phyloP scores from a whole-genome alignment of 75 land plant species.

The Pseudotsuga menziesii region DNA sequence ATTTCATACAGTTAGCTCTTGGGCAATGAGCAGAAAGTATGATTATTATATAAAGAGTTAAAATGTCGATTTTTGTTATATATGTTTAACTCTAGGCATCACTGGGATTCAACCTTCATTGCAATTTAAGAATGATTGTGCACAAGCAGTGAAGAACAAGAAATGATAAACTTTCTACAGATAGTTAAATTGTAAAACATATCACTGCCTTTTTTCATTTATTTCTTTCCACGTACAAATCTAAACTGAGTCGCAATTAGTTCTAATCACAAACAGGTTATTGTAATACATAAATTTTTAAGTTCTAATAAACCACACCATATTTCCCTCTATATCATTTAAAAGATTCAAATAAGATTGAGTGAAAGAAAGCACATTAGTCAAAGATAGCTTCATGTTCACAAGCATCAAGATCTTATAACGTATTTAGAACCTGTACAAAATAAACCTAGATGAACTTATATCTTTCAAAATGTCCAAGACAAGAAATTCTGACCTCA shows the following conservation, averaged over 20 bases:
- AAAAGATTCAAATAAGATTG: not conserved
- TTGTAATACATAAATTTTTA: not conserved
- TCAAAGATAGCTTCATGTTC: not conserved
- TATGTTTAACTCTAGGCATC: not conserved
- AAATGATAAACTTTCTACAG: not conserved
- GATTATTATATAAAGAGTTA: not conserved
- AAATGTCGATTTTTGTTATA: not conserved
- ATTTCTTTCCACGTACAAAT: not conserved
- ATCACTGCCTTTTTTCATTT: not conserved
- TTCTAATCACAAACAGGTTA: not conserved
- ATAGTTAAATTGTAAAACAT: too few relatives aligned
- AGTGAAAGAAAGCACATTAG: not conserved
- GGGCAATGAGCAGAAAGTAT: not conserved
- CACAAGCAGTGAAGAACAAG: not conserved
- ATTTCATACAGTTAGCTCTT: not conserved
- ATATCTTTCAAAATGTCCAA: not conserved
- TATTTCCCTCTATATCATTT: not conserved
- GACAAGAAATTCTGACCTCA: conserved; percentile 38
- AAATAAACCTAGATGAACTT: not conserved
- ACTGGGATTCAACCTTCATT: not conserved
- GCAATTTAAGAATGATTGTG: too few relatives aligned
- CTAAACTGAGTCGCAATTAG: not conserved
- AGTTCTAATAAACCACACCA: not conserved
- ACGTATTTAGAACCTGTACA: not conserved
- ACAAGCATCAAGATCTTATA: not conserved